Base-by-base conservation (phyloP, 1,139 yeast genomes). In the Meyerozyma athensensis region DNA sequence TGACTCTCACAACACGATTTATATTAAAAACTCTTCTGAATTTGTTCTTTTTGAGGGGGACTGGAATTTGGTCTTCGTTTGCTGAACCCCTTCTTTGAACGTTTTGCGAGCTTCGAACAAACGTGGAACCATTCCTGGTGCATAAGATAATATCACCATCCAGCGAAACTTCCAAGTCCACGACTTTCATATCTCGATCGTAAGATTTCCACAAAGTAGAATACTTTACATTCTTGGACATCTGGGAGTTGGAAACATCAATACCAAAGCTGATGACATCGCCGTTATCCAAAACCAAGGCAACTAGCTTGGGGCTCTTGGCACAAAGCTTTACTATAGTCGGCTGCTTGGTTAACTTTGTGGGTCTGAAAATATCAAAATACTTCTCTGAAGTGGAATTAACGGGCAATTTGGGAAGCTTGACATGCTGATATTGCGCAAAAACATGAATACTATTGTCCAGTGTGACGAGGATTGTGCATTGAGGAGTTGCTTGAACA, bases 141-240 rank as follows among this genome's bases (percentile, higher is more conserved):
- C 86, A 76, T 1, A 87, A 56, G 1, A 86, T 64, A 1, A 86
- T 58, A 0, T 86, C 77, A 0, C 95, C 95, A 50, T 82, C 86
- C 19, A 61, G 66, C 1, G 85, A 75, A 33, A 82, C 71, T 53
- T 80, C 92, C 30, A 84, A 73, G 58, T 86, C 95, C 2, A 68
- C 59, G 1, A 65, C 68, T 43, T 65, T 59, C 65, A 77, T 61
- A 41, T 74, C 79, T 12, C 58, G 56, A 37, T 74, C 74, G 40
- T 74, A 70, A 1, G 82, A 79, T 36, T 61, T 68, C 86, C 86
- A 79, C 4, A 74, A 57, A 2, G 58, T 54, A 1, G 46, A 40
- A 46, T 68, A 77, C 41, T 62, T 70, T 13, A 69, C 53, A 34
- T 50, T 59, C 34, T 59, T 63, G 22, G 54, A 47, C 32, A 65